Evolutionary conservation across 2,329 filamentous ascomycete genomes (phyloP).

Genomic region (Paecilomyces niveus): DNA sequence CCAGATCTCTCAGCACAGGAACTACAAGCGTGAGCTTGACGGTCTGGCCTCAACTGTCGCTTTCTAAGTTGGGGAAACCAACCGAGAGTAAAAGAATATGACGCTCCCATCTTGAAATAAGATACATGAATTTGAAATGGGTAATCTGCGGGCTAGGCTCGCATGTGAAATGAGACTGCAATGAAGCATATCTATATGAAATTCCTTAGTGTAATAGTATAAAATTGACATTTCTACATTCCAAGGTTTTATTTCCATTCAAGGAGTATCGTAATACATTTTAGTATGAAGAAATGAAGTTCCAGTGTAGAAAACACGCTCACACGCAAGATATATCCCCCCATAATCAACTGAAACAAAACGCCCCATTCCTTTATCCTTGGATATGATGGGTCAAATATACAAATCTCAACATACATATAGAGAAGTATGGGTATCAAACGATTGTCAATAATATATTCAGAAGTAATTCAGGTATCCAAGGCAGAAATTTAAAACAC

Average conservation of each 20-base stretch:
- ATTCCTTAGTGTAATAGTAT: not conserved
- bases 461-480: not conserved
- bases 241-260: not conserved
- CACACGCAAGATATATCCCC: not conserved
- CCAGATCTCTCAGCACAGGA: constrained; percentile 64
- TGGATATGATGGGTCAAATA: not conserved
- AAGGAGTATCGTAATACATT: not conserved
- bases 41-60: constrained; percentile 61
- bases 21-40: constrained; percentile 66
- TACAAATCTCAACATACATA: not conserved
- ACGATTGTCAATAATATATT: not conserved
- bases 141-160: not conserved
- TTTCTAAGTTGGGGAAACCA: constrained; percentile 45
- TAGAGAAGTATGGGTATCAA: not conserved
- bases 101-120: not conserved
- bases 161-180: not conserved
- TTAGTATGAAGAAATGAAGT: not conserved
- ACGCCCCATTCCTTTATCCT: not conserved
- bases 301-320: not conserved
- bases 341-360: not conserved
- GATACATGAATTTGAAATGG: not conserved
- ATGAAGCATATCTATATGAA: not conserved
- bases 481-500: not conserved
- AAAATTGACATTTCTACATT: not conserved
- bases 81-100: not conserved